These are phyloP conservation scores for Neoascochyta sp. DNA, from an alignment of 2,329 filamentous ascomycete genomes.

Conservation along the genomic window DNA sequence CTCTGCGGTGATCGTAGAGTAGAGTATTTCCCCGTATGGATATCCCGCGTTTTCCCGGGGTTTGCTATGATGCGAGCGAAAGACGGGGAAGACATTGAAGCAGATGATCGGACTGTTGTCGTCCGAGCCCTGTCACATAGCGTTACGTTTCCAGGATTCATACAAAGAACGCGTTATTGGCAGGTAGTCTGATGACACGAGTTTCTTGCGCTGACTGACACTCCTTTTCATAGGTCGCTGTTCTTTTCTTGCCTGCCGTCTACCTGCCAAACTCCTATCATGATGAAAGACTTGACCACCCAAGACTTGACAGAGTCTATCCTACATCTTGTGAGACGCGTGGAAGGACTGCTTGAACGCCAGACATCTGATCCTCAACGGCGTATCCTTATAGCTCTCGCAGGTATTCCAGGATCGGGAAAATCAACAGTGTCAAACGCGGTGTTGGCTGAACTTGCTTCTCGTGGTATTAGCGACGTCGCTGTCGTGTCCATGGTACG, in stretches of 20 bases:
- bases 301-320: conserved; percentile 10
- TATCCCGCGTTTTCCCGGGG: conserved; percentile 1
- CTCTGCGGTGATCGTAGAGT: conserved; percentile 3
- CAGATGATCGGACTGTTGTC: conserved; percentile 15
- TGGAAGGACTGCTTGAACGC: conserved; percentile 15
- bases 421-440: conserved; percentile 25
- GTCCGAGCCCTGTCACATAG: conserved; percentile 14
- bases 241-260: conserved; percentile 1
- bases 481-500: conserved; percentile 25
- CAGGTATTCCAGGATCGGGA: conserved; percentile 26
- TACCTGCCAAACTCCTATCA: conserved; percentile 3
- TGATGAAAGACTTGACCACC: conserved; percentile 9
- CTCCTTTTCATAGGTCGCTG: neutral
- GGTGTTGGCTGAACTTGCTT: conserved; percentile 18
- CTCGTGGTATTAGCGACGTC: conserved; percentile 15
- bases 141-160: neutral
- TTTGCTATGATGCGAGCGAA: conserved; percentile 7
- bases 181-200: too few species aligned
- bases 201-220: conserved; percentile 1
- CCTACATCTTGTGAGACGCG: conserved; percentile 18
- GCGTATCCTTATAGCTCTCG: conserved; percentile 24
- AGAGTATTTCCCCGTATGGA: neutral
- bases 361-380: conserved; percentile 17
- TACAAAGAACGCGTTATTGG: too few species aligned
- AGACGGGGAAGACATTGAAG: conserved; percentile 4